phyloP scores from a whole-genome alignment of 108 stramenopile species.

The Nitzschia sp. region DNA sequence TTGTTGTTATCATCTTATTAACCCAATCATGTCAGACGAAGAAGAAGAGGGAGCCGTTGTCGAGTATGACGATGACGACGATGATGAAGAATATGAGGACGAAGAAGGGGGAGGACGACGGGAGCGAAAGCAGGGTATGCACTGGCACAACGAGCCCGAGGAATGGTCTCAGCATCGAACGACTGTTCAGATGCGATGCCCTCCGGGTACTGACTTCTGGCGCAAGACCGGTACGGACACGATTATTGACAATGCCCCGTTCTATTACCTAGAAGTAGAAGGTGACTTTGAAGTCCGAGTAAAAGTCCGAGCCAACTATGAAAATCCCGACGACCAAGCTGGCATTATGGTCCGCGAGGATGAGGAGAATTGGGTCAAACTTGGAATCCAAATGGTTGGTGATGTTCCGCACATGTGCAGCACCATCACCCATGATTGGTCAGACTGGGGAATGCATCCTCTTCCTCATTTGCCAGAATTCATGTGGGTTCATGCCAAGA shows the following conservation, averaged over 20 bases:
- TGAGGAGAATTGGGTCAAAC: conserved; percentile 46
- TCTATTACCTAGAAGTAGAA: conserved; percentile 43
- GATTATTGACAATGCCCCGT: conserved; percentile 48
- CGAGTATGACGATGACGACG: conserved; percentile 21
- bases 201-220: conserved; percentile 49
- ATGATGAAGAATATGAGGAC: conserved; percentile 12
- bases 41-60: conserved; percentile 14
- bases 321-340: conserved; percentile 48
- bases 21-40: conserved; percentile 13
- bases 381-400: conserved; percentile 41
- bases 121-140: conserved; percentile 34
- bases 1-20: neutral
- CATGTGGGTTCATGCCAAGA: conserved; percentile 48
- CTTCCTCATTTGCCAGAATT: conserved; percentile 34
- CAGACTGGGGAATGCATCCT: conserved; percentile 45
- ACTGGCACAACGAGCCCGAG: conserved; percentile 46
- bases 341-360: conserved; percentile 57
- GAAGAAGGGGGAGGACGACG: conserved; percentile 12
- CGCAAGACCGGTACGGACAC: conserved; percentile 41
- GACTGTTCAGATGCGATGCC: conserved; percentile 32
- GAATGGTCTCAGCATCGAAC: conserved; percentile 47
- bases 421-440: conserved; percentile 46
- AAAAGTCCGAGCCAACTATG: conserved; percentile 43
- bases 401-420: conserved; percentile 42
- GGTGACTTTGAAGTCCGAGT: conserved; percentile 57